phyloP scores from a whole-genome alignment of 176 grass and related monocot genomes.

The Elaeis guineensis region DNA sequence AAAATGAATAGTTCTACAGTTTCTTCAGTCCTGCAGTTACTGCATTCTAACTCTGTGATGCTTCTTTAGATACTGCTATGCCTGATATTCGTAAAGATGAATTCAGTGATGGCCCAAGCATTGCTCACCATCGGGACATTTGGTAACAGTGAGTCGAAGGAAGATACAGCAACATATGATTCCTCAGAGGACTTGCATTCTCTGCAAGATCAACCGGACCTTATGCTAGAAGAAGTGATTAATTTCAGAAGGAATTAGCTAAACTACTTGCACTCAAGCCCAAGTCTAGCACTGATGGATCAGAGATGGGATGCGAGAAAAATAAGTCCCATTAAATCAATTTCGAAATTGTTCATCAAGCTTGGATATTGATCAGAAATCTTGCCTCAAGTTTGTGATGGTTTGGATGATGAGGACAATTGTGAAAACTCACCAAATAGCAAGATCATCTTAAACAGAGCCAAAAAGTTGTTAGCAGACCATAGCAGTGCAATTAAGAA shows the following conservation, averaged over 20 bases:
- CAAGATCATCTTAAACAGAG: constrained; percentile 41
- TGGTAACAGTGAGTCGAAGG: constrained; percentile 41
- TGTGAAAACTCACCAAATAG: constrained; percentile 16
- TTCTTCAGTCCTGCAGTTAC: constrained; percentile 7
- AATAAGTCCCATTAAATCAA: too few relatives aligned
- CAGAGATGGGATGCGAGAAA: too few relatives aligned
- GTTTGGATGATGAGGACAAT: constrained; percentile 21
- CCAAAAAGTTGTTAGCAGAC: constrained; percentile 32
- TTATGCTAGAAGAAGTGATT: constrained; percentile 53
- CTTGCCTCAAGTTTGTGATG: constrained; percentile 11
- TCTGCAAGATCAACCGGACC: constrained; percentile 25
- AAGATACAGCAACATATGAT: constrained; percentile 17
- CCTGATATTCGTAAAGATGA: constrained; percentile 38
- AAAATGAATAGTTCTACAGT: background rate
- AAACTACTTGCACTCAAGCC: constrained; percentile 19
- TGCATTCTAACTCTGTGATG: constrained; percentile 18
- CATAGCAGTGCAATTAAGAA: constrained; percentile 36
- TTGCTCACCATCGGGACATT: constrained; percentile 79
- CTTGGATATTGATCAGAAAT: constrained; percentile 10
- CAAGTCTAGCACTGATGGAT: background rate
- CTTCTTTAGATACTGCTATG: constrained; percentile 33
- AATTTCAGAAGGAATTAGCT: constrained; percentile 47
- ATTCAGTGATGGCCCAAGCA: constrained; percentile 56
- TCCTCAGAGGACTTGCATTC: constrained; percentile 18
- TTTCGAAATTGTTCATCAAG: too few relatives aligned